These are phyloP conservation scores for Lipomyces yamadae DNA, from an alignment of 805 yeast species.

Conservation along the genomic window DNA sequence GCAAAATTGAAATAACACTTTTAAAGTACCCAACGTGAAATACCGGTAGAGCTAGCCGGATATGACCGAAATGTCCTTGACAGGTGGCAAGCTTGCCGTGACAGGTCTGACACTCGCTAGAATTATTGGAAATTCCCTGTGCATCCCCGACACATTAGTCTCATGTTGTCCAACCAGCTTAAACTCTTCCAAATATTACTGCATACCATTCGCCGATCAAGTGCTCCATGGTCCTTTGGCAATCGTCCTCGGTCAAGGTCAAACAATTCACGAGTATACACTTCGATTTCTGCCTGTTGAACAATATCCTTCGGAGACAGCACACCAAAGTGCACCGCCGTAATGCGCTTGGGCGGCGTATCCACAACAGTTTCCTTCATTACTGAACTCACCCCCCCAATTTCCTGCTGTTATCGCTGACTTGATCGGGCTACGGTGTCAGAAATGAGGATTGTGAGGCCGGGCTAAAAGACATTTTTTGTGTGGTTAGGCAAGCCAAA, in stretches of 20 bases:
- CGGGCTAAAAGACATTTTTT: neutral
- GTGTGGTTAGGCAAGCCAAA: constrained; percentile 4
- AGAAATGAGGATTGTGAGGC: neutral
- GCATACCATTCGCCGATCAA: constrained; percentile 76
- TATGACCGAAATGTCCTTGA: constrained; percentile 98
- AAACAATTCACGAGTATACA: constrained; percentile 86
- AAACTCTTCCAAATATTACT: neutral
- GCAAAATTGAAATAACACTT: constrained; percentile 83
- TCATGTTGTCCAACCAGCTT: neutral
- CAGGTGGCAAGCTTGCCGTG: constrained; percentile 90
- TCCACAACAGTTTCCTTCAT: constrained; percentile 60
- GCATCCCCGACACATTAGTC: neutral
- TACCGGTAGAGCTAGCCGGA: constrained; percentile 90
- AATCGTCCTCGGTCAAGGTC: constrained; percentile 82
- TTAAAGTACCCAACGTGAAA: constrained; percentile 98
- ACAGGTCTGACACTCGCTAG: constrained; percentile 88
- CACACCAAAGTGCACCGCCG: constrained; percentile 90
- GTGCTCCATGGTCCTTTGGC: constrained; percentile 84
- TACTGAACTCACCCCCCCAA: neutral
- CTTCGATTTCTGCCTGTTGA: constrained; percentile 93
- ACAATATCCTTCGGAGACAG: constrained; percentile 89
- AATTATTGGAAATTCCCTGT: constrained; percentile 80
- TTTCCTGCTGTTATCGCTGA: neutral
- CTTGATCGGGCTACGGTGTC: neutral
- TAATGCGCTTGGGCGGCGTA: constrained; percentile 85